Evolutionary conservation across 345 rosid species (phyloP).

Genomic region (Acer campestre): DNA sequence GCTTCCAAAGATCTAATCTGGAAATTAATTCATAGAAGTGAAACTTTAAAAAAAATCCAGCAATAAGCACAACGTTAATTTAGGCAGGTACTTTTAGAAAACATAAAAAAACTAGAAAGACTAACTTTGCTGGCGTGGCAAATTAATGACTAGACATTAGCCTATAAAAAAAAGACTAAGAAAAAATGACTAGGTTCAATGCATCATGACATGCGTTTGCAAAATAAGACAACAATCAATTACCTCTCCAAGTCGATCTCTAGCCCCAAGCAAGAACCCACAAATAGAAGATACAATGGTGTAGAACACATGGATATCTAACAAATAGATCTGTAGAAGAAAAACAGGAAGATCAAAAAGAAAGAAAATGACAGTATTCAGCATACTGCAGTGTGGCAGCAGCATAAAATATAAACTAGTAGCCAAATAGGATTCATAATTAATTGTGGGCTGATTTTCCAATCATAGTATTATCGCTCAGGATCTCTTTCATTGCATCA

Average conservation of each 20-base stretch:
- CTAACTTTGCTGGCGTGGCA: not conserved
- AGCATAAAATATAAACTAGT: slow-evolving; percentile 3
- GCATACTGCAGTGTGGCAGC: not conserved
- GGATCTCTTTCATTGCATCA: not conserved
- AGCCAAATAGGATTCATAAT: not conserved
- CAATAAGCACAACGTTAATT: not conserved
- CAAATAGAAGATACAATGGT: slow-evolving; percentile 80
- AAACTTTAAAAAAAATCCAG: slow-evolving; percentile 14
- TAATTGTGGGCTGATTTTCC: not conserved
- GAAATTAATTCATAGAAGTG: slow-evolving; percentile 18
- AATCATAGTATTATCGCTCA: not conserved
- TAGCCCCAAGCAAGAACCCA: slow-evolving; percentile 97
- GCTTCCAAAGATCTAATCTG: slow-evolving; percentile 96
- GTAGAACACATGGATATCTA: slow-evolving; percentile 83
- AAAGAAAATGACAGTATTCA: not conserved
- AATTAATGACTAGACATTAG: slow-evolving; percentile 19
- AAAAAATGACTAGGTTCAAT: not conserved
- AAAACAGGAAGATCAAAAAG: slow-evolving; percentile 14
- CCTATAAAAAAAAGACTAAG: not conserved
- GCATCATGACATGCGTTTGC: not conserved
- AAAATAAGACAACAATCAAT: slow-evolving; percentile 18
- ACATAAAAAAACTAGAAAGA: not conserved
- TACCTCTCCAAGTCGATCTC: slow-evolving; percentile 98
- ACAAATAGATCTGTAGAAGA: slow-evolving; percentile 75
- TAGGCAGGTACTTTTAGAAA: not conserved